Base-by-base conservation (phyloP, 306 rosid genomes). In the Dalbergia cochinchinensis region DNA sequence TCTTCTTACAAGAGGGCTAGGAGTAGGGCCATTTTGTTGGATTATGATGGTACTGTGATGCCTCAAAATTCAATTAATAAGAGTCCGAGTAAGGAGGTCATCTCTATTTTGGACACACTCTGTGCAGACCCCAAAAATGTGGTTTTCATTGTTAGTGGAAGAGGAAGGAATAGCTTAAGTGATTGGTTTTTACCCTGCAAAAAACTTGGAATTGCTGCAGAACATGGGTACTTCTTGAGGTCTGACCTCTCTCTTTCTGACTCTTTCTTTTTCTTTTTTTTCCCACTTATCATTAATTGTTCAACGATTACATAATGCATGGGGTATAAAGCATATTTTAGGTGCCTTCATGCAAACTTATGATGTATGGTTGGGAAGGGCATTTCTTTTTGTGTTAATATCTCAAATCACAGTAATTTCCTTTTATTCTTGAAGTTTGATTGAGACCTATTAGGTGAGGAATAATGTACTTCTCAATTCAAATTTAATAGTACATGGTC, bases 41-140 rank as follows among this genome's bases (percentile, higher is more conserved):
- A 92, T 78, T 92, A 92, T 57, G 94, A 92, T 83, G 97, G 97
- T 73, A 92, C 93, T 69, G 89, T 92, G 79, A 88, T 90, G 93
- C 94, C 92, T n/a, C 94, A 92, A 61, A 85, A 86, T 83, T 90
- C 92, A 76, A 83, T 89, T 64, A 82, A 83, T 79, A 90, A 88
- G 82, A 80, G 87, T 51, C 97, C 97, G 3, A 87, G 90, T 78
- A 76, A 71, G 72, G 86, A 86, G 85, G 97, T 92, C 58, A 74
- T 92, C 78, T 78, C 90, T 69, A 67, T 87, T 69, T 79, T 90
- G 84, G 85, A 88, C 71, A 65, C 82, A 12, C 88, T 92, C 16
- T 84, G 90, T 86, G 86, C 82, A 34, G 94, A 90, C 80, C 48
- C 87, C 68, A 90, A 85, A 81, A 92, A 90, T 78, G 85, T 82